phyloP scores from a whole-genome alignment of 1,139 yeast species.

The Candida tetrigidarum region DNA sequence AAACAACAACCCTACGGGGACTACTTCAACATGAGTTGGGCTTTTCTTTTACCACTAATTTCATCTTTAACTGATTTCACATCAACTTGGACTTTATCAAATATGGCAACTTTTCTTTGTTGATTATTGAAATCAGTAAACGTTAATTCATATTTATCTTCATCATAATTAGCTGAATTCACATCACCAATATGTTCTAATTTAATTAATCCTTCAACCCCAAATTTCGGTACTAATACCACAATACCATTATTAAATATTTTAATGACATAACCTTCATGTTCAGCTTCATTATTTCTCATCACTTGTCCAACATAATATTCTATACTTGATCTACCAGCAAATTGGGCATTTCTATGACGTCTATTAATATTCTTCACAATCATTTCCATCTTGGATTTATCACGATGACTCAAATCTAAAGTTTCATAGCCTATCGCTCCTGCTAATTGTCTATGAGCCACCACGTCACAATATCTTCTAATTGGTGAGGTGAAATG shows the following conservation, averaged over 20 bases:
- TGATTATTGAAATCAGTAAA: conserved; percentile 53
- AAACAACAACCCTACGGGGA: neutral
- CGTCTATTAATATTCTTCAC: conserved; percentile 90
- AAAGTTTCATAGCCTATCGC: conserved; percentile 93
- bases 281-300: conserved; percentile 73
- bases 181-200: conserved; percentile 75
- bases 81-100: conserved; percentile 83
- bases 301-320: conserved; percentile 98
- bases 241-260: conserved; percentile 96
- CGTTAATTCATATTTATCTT: conserved; percentile 72
- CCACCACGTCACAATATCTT: conserved; percentile 97
- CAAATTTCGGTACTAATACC: conserved; percentile 94
- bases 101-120: conserved; percentile 63
- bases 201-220: conserved; percentile 92
- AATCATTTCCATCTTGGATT: conserved; percentile 85
- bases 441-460: conserved; percentile 96
- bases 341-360: conserved; percentile 98
- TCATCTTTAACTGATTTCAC: conserved; percentile 86
- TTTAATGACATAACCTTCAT: conserved; percentile 91
- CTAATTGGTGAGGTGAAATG: conserved; percentile 99
- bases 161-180: conserved; percentile 69
- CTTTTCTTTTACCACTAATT: conserved; percentile 90
- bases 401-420: conserved; percentile 84
- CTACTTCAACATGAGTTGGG: conserved; percentile 65
- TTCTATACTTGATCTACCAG: conserved; percentile 97